Conservation (phyloP, 116 monocot genomes). For the Phalaenopsis hybrid region DNA sequence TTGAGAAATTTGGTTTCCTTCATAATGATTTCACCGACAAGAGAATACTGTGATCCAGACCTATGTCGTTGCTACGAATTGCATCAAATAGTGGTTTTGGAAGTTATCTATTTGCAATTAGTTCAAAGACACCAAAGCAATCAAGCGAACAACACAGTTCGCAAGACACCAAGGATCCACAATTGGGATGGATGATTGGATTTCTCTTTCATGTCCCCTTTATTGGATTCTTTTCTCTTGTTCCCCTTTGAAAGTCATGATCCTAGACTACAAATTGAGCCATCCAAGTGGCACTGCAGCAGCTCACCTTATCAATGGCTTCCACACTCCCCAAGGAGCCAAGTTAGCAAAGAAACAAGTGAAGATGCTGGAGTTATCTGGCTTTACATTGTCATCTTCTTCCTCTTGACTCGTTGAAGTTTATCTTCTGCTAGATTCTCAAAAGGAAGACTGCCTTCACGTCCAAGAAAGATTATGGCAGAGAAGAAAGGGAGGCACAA, state of each 20-base stretch:
- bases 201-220: slow-evolving; percentile 33
- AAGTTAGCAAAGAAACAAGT: slow-evolving; percentile 20
- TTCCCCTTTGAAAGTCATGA: slow-evolving; percentile 30
- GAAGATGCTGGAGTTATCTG: too few species aligned
- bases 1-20: slow-evolving; percentile 28
- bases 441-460: too few species aligned
- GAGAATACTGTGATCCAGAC: slow-evolving; percentile 87
- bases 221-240: slow-evolving; percentile 28
- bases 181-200: slow-evolving; percentile 40
- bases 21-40: slow-evolving; percentile 57
- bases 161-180: slow-evolving; percentile 24
- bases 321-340: slow-evolving; percentile 11
- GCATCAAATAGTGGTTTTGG: slow-evolving; percentile 21
- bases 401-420: too few species aligned
- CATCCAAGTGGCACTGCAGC: slow-evolving; percentile 39
- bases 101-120: slow-evolving; percentile 35
- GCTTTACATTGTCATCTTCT: too few species aligned
- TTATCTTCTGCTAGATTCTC: too few species aligned
- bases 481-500: too few species aligned
- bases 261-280: slow-evolving; percentile 29
- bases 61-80: slow-evolving; percentile 39
- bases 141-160: slow-evolving; percentile 27
- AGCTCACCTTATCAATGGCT: slow-evolving; percentile 31
- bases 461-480: too few species aligned
- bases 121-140: slow-evolving; percentile 24